phyloP scores from a whole-genome alignment of 306 rosid species.

The Gastrolobium bilobum region DNA sequence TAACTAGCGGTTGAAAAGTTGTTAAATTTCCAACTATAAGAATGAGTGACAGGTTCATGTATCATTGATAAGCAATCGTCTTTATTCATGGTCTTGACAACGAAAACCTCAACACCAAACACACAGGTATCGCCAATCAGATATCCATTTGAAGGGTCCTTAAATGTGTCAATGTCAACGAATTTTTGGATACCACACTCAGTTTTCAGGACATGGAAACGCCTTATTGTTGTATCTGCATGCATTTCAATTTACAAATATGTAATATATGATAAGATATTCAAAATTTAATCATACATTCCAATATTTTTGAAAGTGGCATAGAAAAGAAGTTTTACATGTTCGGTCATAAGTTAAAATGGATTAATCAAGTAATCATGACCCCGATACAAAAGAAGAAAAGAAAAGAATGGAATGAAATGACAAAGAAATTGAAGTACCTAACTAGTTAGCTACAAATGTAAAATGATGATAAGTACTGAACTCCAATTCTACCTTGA shows the following conservation, averaged over 20 bases:
- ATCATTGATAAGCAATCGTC: constrained; percentile 46
- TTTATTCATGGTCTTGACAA: constrained; percentile 24
- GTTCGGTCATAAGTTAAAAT: background rate
- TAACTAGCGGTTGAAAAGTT: background rate
- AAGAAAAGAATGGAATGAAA: background rate
- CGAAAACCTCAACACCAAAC: constrained; percentile 55
- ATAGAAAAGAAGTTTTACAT: background rate
- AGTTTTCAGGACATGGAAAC: constrained; percentile 46
- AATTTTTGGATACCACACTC: constrained; percentile 51
- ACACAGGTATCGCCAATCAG: constrained; percentile 45
- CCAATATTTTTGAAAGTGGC: background rate
- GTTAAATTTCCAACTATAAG: constrained; percentile 45
- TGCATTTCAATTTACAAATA: background rate
- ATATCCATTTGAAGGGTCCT: constrained; percentile 52
- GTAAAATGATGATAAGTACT: background rate
- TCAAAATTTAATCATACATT: background rate
- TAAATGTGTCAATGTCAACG: constrained; percentile 43
- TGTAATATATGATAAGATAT: background rate
- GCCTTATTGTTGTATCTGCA: constrained; percentile 46
- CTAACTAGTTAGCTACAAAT: background rate
- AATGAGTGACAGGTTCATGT: background rate
- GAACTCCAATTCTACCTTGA: constrained; percentile 43
- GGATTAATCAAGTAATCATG: too few species aligned
- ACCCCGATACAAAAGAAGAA: too few species aligned
- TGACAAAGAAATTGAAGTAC: background rate